Conservation (phyloP, 2,329 filamentous ascomycete genomes). For the Helotiales sp. region DNA sequence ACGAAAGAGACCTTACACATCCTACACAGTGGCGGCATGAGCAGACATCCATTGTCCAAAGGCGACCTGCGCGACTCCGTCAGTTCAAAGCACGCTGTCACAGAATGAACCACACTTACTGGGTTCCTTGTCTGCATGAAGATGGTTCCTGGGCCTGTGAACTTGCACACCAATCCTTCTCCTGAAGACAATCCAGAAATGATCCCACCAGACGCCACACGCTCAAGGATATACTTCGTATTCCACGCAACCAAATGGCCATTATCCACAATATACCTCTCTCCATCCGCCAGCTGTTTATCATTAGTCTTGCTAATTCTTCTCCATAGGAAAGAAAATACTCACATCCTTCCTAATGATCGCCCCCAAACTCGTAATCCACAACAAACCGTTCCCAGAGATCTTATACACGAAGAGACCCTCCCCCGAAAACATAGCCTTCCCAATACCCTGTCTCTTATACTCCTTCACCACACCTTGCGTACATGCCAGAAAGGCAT, state of each 20-base stretch:
- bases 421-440: constrained; percentile 92
- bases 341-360: constrained; percentile 92
- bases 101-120: constrained; percentile 44
- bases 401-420: constrained; percentile 91
- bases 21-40: constrained; percentile 27
- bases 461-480: constrained; percentile 87
- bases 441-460: constrained; percentile 81
- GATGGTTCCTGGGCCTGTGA: constrained; percentile 85
- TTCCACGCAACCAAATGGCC: constrained; percentile 97
- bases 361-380: constrained; percentile 91
- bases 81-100: neutral
- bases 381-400: constrained; percentile 75
- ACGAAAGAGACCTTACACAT: neutral
- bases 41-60: constrained; percentile 33
- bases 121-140: constrained; percentile 93
- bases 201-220: constrained; percentile 86
- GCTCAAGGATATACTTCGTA: constrained; percentile 87
- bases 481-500: constrained; percentile 83
- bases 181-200: constrained; percentile 81
- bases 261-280: constrained; percentile 91
- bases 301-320: constrained; percentile 14
- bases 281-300: constrained; percentile 57
- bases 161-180: constrained; percentile 93
- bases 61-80: constrained; percentile 18
- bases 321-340: constrained; percentile 23